A percentile compares a stretch with the other conserved stretches of the same genome.
Conservation (phyloP, 306 rosid species). For the Dalbergia oliveri region DNA sequence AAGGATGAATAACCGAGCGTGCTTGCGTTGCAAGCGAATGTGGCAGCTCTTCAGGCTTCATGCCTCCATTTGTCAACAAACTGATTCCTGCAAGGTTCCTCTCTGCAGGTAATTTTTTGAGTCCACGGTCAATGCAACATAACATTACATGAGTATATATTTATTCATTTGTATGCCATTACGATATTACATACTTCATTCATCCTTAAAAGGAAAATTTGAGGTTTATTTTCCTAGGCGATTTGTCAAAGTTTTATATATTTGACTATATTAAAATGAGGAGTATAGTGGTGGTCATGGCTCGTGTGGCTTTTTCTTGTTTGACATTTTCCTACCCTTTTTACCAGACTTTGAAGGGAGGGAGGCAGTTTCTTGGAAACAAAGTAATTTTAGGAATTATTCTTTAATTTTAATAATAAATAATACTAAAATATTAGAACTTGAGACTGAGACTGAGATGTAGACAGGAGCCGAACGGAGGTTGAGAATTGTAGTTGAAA, state of each 20-base stretch:
- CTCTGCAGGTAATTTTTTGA: slow-evolving; percentile 74
- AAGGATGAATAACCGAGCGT: slow-evolving; percentile 61
- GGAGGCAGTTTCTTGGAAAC: neutral
- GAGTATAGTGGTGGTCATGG: neutral
- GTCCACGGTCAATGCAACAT: neutral
- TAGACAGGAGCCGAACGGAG: neutral
- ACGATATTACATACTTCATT: too few relatives aligned
- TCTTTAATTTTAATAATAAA: neutral
- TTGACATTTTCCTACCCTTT: slow-evolving; percentile 10
- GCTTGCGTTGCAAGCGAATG: slow-evolving; percentile 90
- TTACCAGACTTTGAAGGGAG: slow-evolving; percentile 1
- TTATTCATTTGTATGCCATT: neutral
- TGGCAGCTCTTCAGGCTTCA: slow-evolving; percentile 93
- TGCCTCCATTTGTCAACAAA: slow-evolving; percentile 70
- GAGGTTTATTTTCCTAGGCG: neutral
- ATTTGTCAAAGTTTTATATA: neutral
- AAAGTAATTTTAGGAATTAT: neutral
- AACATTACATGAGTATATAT: neutral
- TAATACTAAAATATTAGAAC: slow-evolving; percentile 3
- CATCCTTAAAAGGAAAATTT: too few relatives aligned
- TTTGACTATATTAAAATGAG: neutral
- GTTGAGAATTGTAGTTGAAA: slow-evolving; percentile 8
- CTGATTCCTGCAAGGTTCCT: slow-evolving; percentile 86
- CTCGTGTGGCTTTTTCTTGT: neutral
- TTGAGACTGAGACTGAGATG: neutral